phyloP scores from a whole-genome alignment of 2,329 filamentous ascomycete species.

The Dothiorella sarmentorum region DNA sequence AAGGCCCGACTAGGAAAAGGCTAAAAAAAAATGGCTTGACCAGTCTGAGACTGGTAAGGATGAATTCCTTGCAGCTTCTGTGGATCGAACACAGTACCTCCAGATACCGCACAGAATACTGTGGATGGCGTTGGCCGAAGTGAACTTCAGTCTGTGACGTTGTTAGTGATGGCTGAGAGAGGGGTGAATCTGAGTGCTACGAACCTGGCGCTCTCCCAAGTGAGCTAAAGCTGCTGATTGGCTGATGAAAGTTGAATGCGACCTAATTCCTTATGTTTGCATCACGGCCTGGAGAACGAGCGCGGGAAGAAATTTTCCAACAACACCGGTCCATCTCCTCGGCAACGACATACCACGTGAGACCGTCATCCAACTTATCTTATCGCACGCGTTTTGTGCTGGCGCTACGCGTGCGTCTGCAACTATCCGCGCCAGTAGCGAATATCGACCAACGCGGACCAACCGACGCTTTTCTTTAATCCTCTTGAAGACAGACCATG shows the following conservation, averaged over 20 bases:
- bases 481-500: neutral
- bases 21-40: neutral
- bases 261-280: neutral
- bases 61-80: constrained; percentile 28
- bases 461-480: too few relatives aligned
- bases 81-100: constrained; percentile 39
- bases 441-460: too few relatives aligned
- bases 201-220: constrained; percentile 35
- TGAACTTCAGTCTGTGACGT: constrained; percentile 32
- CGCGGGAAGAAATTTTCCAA: neutral
- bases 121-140: constrained; percentile 23
- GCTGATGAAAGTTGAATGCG: neutral
- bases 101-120: constrained; percentile 32
- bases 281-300: too few relatives aligned
- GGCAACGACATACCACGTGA: neutral
- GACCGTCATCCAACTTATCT: too few relatives aligned
- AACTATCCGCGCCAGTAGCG: too few relatives aligned
- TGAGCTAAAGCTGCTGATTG: constrained; percentile 33
- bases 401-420: too few relatives aligned
- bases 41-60: constrained; percentile 9
- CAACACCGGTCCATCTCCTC: too few relatives aligned
- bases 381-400: too few relatives aligned
- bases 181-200: neutral
- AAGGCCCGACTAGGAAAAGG: neutral
- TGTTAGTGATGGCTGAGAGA: constrained; percentile 10